Conservation (phyloP, 1,284 basidiomycete genomes). For the Chalciporus sp. region DNA sequence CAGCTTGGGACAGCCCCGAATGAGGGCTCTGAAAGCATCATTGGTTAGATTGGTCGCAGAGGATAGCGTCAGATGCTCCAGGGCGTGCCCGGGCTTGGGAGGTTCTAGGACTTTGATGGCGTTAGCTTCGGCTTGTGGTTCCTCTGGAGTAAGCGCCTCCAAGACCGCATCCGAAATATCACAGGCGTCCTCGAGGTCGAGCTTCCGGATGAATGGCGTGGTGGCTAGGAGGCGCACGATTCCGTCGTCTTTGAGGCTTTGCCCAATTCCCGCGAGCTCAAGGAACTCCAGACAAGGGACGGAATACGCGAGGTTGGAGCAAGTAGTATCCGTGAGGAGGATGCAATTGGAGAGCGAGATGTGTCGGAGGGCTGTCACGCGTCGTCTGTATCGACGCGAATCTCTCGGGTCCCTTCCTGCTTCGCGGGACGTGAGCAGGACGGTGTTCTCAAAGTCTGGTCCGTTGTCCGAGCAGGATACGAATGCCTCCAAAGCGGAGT, state of each 20-base stretch:
- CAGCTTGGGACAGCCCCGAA: constrained; percentile 65
- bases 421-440: constrained; percentile 62
- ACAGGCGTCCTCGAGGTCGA: constrained; percentile 85
- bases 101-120: constrained; percentile 5
- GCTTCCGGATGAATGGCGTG: constrained; percentile 67
- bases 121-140: neutral
- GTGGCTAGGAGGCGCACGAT: constrained; percentile 73
- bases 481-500: constrained; percentile 75
- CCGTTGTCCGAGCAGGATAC: constrained; percentile 54
- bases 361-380: constrained; percentile 76
- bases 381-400: constrained; percentile 52
- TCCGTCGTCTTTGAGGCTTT: constrained; percentile 69
- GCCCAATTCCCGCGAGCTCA: constrained; percentile 79
- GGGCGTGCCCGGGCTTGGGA: constrained; percentile 55
- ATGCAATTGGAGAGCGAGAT: constrained; percentile 77
- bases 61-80: constrained; percentile 79
- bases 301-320: constrained; percentile 69
- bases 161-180: constrained; percentile 78
- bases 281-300: constrained; percentile 79
- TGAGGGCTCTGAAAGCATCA: constrained; percentile 63
- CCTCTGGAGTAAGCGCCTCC: constrained; percentile 59
- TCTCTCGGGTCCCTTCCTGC: constrained; percentile 63
- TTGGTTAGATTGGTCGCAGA: constrained; percentile 65
- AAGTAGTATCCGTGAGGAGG: constrained; percentile 73
- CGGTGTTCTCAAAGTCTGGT: constrained; percentile 36